Evolutionary conservation across 139 green algal genomes (phyloP), one percentile per base, ranked within the genome.

Genomic region (Coelastrella sp.): DNA sequence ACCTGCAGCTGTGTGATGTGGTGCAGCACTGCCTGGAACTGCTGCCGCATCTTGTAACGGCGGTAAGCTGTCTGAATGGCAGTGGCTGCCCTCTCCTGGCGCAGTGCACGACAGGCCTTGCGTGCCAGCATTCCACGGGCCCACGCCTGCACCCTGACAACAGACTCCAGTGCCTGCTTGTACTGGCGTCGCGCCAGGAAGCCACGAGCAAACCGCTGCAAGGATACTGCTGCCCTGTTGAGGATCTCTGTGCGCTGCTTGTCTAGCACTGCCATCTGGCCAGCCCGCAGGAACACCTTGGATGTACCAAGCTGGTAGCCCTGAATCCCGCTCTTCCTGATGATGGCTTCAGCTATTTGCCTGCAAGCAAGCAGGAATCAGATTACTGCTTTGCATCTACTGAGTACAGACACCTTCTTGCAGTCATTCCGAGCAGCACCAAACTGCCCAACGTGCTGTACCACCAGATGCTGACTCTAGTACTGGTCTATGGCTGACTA

Each of bases 211-310:
- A 95, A 92, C 73, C 93, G 92, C 95, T 99, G 96, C 82, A 99
- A 94, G 20, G 80, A 94, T 23, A 93, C 93, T 14, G 98, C 98
- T 3, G 95, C 95, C 3, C 8, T 82, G 93, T 98, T 97, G 74
- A 99, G 92, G 80, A 96, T 89, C 22, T 99, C 96, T 0, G 94
- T 98, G 78, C 97, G 94, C 85, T 95, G 88, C 95, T 98, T 98
- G 93, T 99, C 97, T 80, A 99, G 94, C 83, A 97, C 87, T 2
- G 96, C 98, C 97, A 99, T 98, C 92, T 98, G 96, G 56, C 98
- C 98, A 8, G 87, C 87, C 2, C 87, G 77, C 87, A 91, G 79
- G 87, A 91, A 91, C n/a, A 91, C 87, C 65, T 87, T 91, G 77
- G 56, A 81, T 68, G 54, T 80, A 7, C 87, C 87, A 17, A 91